Conservation (phyloP, 169 alveolate species). For the Plasmodium adleri region DNA sequence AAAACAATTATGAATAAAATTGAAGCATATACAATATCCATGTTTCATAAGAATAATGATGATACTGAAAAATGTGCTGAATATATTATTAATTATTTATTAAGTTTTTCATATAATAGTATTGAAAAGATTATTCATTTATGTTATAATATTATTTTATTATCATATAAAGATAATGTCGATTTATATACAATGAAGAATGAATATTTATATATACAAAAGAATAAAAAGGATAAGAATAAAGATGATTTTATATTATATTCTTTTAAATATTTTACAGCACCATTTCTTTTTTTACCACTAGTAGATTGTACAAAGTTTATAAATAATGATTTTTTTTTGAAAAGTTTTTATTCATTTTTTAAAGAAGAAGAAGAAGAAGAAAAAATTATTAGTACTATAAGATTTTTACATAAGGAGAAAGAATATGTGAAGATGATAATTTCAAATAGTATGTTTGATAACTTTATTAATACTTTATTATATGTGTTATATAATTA, state of each 20-base stretch:
- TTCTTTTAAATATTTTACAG: conserved; percentile 39
- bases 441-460: conserved; percentile 25
- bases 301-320: conserved; percentile 29
- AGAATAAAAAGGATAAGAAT: not conserved
- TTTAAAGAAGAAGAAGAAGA: conserved; percentile 37
- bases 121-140: conserved; percentile 36
- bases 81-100: conserved; percentile 20
- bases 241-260: not conserved
- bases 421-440: conserved; percentile 16
- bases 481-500: conserved; percentile 19
- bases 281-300: conserved; percentile 40
- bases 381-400: conserved; percentile 4
- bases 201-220: not conserved
- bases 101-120: conserved; percentile 40
- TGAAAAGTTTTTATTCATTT: conserved; percentile 22
- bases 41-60: not conserved
- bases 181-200: no score
- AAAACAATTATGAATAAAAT: conserved; percentile 17
- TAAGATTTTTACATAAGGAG: conserved; percentile 33
- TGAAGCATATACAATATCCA: conserved; percentile 1
- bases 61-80: not conserved
- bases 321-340: conserved; percentile 50
- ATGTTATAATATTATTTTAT: conserved; percentile 40
- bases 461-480: conserved; percentile 26
- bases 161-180: conserved; percentile 1